Evolutionary conservation across 2,329 filamentous ascomycete genomes (phyloP).

Genomic region (Aspergillus chevalieri): DNA sequence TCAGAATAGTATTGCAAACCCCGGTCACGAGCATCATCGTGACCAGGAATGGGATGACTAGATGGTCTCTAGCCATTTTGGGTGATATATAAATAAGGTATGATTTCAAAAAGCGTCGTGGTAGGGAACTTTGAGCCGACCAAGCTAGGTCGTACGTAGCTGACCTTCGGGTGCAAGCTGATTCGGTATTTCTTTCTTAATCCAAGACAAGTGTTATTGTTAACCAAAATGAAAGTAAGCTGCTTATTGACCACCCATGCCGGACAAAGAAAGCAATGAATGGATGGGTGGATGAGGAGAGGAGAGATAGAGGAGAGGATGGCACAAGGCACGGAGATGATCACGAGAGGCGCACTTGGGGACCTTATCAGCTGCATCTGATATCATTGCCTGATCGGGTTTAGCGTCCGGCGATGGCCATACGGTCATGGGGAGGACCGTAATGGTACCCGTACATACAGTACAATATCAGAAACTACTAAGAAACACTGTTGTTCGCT

Average conservation of each 20-base stretch:
- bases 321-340: no score
- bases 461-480: no score
- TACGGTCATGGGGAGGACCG: no score
- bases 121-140: not conserved
- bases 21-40: slow-evolving; percentile 95
- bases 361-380: slow-evolving; percentile 6
- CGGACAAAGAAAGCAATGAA: not conserved
- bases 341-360: not conserved
- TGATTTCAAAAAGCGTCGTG: not conserved
- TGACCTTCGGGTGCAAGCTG: not conserved
- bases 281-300: not conserved
- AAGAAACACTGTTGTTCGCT: no score
- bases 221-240: not conserved
- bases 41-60: slow-evolving; percentile 75
- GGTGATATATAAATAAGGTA: not conserved
- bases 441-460: no score
- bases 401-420: no score
- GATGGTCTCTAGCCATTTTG: slow-evolving; percentile 60
- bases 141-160: not conserved
- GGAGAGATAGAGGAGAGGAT: not conserved
- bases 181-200: not conserved
- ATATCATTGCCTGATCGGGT: no score
- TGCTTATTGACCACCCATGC: slow-evolving; percentile 10
- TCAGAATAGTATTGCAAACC: slow-evolving; percentile 93
- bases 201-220: not conserved